Base-by-base conservation (phyloP, 2,329 filamentous ascomycete species). In the Fusarium ambrosium region DNA sequence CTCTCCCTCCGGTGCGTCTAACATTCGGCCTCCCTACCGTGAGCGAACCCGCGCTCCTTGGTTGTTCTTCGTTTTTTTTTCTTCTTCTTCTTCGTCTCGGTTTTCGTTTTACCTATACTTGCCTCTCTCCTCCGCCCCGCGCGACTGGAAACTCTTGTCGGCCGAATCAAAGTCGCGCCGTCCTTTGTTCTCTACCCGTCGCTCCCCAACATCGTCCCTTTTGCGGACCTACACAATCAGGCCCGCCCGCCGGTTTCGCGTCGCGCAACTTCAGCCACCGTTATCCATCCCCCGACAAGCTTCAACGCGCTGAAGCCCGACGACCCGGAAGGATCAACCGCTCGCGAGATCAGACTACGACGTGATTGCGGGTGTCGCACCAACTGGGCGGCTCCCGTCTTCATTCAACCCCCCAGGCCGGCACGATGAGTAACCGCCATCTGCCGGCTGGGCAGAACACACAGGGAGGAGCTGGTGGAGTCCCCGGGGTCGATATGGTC, bases 361-460 rank as follows among this genome's bases (percentile, higher is more conserved):
- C 69, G 64, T 69, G 68, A 68, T 66, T 79, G 78, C 77, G 79
- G 78, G 79, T 75, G 82, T 82, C 82, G 81, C 81, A 76, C 74
- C 71, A 79, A 67, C 73, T 80, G 80, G 78, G 78, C 81, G 81
- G 76, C 81, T 71, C 80, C 80, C 80, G 77, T 77, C 74, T 76
- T 76, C 75, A 75, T 74, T 77, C 79, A 73, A 79, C 75, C 10
- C 77, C 89, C 89, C 88, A 90, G 85, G 89, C 89, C 90, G 91
- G 90, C 90, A 94, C 89, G 92, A 94, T 94, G 92, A 93, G 91
- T 87, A 87, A 87, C 85, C 89, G 87, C 89, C 91, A 92, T 92
- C 91, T 93, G 91, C 91, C 92, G 90, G 91, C 91, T 90, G 92
- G 92, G 89, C 91, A 92, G 85, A 87, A 87, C 83, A 88, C 90